Evolutionary conservation across 352 stramenopile genomes (phyloP).

Genomic region (Phytophthora litchii): DNA sequence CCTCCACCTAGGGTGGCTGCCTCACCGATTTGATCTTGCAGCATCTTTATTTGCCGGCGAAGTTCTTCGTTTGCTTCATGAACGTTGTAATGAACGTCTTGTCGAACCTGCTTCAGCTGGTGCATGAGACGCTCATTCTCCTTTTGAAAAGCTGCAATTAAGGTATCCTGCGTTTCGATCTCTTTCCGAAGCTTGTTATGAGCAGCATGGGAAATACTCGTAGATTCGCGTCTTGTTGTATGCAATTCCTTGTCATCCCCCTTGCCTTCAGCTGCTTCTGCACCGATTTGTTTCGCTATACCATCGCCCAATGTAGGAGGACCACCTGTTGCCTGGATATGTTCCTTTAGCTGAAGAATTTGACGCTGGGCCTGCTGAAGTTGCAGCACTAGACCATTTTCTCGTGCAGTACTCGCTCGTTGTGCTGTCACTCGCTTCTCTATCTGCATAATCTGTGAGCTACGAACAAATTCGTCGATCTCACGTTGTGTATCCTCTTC

Average conservation of each 20-base stretch:
- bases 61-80: conserved; percentile 80
- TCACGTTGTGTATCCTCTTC: conserved; percentile 50
- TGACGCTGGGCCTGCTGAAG: conserved; percentile 79
- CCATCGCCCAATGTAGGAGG: background rate
- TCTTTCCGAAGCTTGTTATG: conserved; percentile 56
- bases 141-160: conserved; percentile 82
- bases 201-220: conserved; percentile 8
- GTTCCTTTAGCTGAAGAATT: conserved; percentile 66
- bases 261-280: background rate
- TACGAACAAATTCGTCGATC: conserved; percentile 59
- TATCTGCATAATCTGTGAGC: conserved; percentile 43
- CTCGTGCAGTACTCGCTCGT: conserved; percentile 49
- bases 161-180: conserved; percentile 73
- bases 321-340: conserved; percentile 49
- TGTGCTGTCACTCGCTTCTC: conserved; percentile 31
- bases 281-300: background rate
- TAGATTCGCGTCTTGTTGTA: background rate
- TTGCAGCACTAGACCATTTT: conserved; percentile 63
- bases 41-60: conserved; percentile 45
- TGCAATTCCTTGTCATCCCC: background rate
- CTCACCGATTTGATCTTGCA: conserved; percentile 41
- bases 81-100: conserved; percentile 71
- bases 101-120: conserved; percentile 68
- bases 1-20: conserved; percentile 7
- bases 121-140: conserved; percentile 87